These are phyloP conservation scores for Tulasnella sp. DNA, from an alignment of 768 basidiomycete species.

Conservation along the genomic window DNA sequence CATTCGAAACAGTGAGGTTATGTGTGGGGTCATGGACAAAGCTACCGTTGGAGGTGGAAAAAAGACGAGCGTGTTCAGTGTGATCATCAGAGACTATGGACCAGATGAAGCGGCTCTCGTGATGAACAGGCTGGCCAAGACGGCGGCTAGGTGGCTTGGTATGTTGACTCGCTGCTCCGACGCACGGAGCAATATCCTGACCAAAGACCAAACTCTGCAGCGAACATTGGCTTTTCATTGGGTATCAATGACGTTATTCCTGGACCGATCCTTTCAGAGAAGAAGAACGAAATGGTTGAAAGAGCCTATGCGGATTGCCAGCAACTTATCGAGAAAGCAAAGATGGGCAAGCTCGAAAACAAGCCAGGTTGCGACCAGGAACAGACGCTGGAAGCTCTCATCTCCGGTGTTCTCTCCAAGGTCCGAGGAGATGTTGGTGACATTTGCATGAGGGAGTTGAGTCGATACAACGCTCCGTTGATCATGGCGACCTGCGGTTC, in stretches of 20 bases:
- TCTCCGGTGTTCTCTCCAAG: slow-evolving; percentile 87
- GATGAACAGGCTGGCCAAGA: slow-evolving; percentile 94
- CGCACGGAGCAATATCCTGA: slow-evolving; percentile 26
- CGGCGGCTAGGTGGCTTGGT: slow-evolving; percentile 93
- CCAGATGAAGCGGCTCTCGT: slow-evolving; percentile 88
- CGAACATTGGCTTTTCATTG: slow-evolving; percentile 94
- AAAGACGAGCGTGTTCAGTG: slow-evolving; percentile 98
- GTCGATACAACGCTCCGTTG: slow-evolving; percentile 90
- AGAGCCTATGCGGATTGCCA: slow-evolving; percentile 84
- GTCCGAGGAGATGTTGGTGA: slow-evolving; percentile 96
- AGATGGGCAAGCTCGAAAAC: slow-evolving; percentile 88
- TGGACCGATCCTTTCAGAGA: slow-evolving; percentile 68
- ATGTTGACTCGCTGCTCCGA: slow-evolving; percentile 32
- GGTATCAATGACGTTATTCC: slow-evolving; percentile 99
- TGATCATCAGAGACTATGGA: slow-evolving; percentile 95
- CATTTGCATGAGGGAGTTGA: slow-evolving; percentile 98
- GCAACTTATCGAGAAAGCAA: slow-evolving; percentile 82
- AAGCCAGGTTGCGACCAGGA: slow-evolving; percentile 98
- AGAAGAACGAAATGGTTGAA: slow-evolving; percentile 83
- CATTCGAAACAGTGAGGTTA: slow-evolving; percentile 94
- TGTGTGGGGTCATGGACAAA: slow-evolving; percentile 99
- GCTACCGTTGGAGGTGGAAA: slow-evolving; percentile 96
- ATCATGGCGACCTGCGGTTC: slow-evolving; percentile 99
- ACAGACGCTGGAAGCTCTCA: slow-evolving; percentile 93
- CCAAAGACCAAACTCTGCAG: slow-evolving; percentile 43